Evolutionary conservation across 192 early-diverging fungal species (phyloP), one percentile per base, ranked within the genome.

Genomic region (Rhizophagus clarus): DNA sequence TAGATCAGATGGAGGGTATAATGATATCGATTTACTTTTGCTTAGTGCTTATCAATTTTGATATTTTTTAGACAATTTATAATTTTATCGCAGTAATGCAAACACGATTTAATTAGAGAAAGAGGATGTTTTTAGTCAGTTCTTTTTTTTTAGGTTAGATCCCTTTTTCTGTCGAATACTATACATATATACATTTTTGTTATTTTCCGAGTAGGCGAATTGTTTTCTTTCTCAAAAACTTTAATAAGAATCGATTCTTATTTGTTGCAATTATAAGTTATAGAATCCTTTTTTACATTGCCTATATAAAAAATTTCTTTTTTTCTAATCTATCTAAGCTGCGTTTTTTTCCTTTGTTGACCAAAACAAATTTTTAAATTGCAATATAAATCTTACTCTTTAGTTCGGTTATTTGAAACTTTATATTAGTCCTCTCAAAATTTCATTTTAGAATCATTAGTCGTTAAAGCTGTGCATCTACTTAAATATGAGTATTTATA

Each of bases 381-480:
- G 17, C 42, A 66, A 31, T 66, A 31, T 28, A 31, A 66, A 66
- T 29, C 9, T 66, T 11, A 0, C 28, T 66, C 37, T 71, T 22
- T 37, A 71, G 32, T 11, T 71, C 42, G 4, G 37, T 71, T 42
- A 0, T 37, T 40, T 45, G 14, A 31, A 22, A 22, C 37, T 71
- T 71, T 0, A 71, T 40, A 37, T 71, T 3, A 40, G 3, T 71
- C 37, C 17, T 71, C 34, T 71, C 17, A 22, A 71, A 71, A 2
- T 42, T 71, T 71, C 37, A 3, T 3, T 24, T 71, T 45, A 26
- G 37, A 26, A 71, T 45, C 17, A 29, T 71, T 34, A 0, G 3
- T 45, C 11, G 37, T 42, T 71, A 71, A 71, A 20, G 28, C 34
- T 71, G 37, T 71, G 17, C n/a, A 71, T 71, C 69, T 71, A 71